These are phyloP conservation scores for Nakaseomyces glabratus DNA, from an alignment of 1,139 yeast genomes.

Conservation along the genomic window DNA sequence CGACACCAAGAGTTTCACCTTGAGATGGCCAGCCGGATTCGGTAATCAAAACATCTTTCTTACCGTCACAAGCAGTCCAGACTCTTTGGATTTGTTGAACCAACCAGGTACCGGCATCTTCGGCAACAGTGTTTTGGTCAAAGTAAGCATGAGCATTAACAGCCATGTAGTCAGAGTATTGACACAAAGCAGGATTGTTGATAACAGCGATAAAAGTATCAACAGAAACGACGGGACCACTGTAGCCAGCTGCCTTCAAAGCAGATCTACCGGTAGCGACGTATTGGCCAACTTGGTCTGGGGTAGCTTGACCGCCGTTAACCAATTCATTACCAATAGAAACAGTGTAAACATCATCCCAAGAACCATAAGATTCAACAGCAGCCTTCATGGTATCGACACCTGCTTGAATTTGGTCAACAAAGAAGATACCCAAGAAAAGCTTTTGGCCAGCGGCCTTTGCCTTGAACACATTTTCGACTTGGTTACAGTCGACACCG, in stretches of 20 bases:
- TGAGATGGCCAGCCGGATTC: conserved; percentile 80
- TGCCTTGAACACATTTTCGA: conserved; percentile 56
- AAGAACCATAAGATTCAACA: conserved; percentile 45
- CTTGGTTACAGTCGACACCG: conserved; percentile 79
- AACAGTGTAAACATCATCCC: conserved; percentile 66
- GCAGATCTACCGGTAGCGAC: conserved; percentile 50
- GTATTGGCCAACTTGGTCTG: conserved; percentile 46
- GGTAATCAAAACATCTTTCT: conserved; percentile 51
- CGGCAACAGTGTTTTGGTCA: conserved; percentile 59
- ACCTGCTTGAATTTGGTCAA: conserved; percentile 45
- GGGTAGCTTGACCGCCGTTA: conserved; percentile 55
- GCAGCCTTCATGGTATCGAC: conserved; percentile 48
- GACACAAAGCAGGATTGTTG: conserved; percentile 62
- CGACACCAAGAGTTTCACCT: conserved; percentile 55
- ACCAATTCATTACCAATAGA: conserved; percentile 77
- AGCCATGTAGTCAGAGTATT: conserved; percentile 65
- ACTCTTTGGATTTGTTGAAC: conserved; percentile 57
- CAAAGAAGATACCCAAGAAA: conserved; percentile 62
- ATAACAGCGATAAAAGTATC: conserved; percentile 72
- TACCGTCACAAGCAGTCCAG: conserved; percentile 53
- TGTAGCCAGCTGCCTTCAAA: conserved; percentile 52
- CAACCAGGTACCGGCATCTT: conserved; percentile 64
- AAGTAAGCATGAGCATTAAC: conserved; percentile 78
- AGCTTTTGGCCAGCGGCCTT: conserved; percentile 53
- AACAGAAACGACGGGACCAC: conserved; percentile 66